phyloP scores from a whole-genome alignment of 2,329 filamentous ascomycete genomes.

The Penicillium sp. region DNA sequence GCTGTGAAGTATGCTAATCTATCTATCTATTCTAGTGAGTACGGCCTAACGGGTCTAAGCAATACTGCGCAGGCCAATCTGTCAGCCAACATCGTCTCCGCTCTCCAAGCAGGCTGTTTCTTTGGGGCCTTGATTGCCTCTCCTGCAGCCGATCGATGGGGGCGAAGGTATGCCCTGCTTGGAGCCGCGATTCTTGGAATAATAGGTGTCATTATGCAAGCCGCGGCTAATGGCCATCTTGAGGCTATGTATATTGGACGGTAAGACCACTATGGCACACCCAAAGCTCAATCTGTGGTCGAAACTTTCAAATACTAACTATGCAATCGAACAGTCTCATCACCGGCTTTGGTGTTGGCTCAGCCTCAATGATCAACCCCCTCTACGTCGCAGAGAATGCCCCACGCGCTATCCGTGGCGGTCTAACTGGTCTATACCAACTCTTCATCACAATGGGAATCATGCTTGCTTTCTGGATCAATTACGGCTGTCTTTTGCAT shows the following conservation, averaged over 20 bases:
- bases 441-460: constrained; percentile 59
- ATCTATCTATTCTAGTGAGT: constrained; percentile 52
- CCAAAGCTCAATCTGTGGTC: not conserved
- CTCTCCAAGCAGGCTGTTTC: constrained; percentile 72
- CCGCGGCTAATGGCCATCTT: constrained; percentile 65
- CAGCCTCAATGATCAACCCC: constrained; percentile 64
- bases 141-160: constrained; percentile 52
- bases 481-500: constrained; percentile 60
- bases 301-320: not conserved
- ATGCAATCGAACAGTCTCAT: constrained; percentile 45
- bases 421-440: constrained; percentile 66
- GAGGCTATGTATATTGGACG: constrained; percentile 70
- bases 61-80: constrained; percentile 58
- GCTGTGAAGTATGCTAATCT: not conserved
- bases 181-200: constrained; percentile 63
- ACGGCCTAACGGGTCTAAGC: constrained; percentile 54
- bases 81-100: constrained; percentile 73
- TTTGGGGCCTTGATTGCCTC: constrained; percentile 63
- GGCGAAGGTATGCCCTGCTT: constrained; percentile 63
- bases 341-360: constrained; percentile 58
- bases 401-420: constrained; percentile 64
- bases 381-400: constrained; percentile 67
- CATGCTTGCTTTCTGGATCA: constrained; percentile 59
- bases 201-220: constrained; percentile 69
- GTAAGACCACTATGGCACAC: constrained; percentile 39